Base-by-base conservation (phyloP, 179 eudicot species). In the Camellia oleifera region DNA sequence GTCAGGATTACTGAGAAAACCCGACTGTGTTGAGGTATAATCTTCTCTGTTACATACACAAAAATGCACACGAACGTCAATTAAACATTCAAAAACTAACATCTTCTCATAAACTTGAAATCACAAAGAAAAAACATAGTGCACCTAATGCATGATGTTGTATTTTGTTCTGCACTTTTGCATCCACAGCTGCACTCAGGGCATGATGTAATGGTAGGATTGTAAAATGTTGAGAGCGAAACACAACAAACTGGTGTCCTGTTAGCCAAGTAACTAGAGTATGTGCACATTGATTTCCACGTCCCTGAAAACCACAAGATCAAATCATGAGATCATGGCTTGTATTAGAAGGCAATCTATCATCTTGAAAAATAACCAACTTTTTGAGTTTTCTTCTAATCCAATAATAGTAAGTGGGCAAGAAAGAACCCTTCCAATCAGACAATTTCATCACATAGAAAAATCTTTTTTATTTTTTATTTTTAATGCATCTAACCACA, bases 241-340 rank as follows among this genome's bases (percentile, higher is more conserved):
- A 82, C 89, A 72, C 87, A 87, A 18, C 89, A 87, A 4, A 80
- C 57, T 68, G 87, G 89, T 45, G 66, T 71, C 72, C 77, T 65
- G 82, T 79, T 84, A 44, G 87, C 85, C 72, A 87, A 64, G 70
- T 32, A 84, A 76, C 81, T 80, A 4, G 89, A 87, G 79, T 82
- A 84, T 18, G 89, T 87, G 79, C 89, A 87, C 3, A 85, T 80
- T 26, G 89, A 82, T 78, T 76, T 84, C 89, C 89, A 87, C 80
- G 89, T 87, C 77, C 76, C 89, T 87, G 85, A 77, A 77, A 79
- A 83, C 13, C 48, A 62, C 58, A 53, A 61, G 61, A 75, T 65
- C 45, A 74, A 32, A 32, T 65, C 54, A 48, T 44, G 42, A 71
- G 50, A 42, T 4, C 52, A 48, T 48, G 52, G 52, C 52, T 7